phyloP scores from a whole-genome alignment of 495 filamentous ascomycete species.

The Daldinia concentrica region DNA sequence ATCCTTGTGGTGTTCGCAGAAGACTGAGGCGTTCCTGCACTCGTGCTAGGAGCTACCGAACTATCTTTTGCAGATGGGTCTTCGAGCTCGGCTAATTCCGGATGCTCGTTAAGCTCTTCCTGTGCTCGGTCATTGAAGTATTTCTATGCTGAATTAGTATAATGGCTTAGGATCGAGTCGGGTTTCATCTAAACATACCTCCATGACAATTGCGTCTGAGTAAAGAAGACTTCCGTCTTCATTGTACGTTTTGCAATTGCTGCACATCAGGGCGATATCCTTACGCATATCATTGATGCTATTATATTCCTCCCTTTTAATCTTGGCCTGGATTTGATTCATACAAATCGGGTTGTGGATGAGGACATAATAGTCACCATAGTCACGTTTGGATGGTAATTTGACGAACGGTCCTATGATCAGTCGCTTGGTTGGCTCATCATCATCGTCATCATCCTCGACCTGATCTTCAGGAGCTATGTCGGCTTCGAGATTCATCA shows the following conservation, averaged over 20 bases:
- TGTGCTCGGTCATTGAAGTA: conserved; percentile 73
- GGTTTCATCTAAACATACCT: conserved; percentile 67
- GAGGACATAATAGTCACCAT: conserved; percentile 92
- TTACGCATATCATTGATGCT: conserved; percentile 79
- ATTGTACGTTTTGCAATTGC: conserved; percentile 93
- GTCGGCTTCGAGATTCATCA: conserved; percentile 82
- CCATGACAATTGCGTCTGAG: conserved; percentile 90
- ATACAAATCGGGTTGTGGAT: conserved; percentile 93
- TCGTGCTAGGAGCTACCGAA: conserved; percentile 72
- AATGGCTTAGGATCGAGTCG: not conserved
- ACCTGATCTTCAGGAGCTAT: conserved; percentile 60
- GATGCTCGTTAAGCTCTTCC: conserved; percentile 74
- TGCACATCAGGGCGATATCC: conserved; percentile 84
- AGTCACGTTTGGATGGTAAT: conserved; percentile 84
- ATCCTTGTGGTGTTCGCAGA: conserved; percentile 56
- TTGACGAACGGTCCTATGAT: conserved; percentile 96
- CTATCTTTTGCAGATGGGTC: conserved; percentile 65
- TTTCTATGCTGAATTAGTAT: conserved; percentile 56
- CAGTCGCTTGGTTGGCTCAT: conserved; percentile 65
- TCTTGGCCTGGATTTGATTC: conserved; percentile 90
- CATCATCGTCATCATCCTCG: conserved; percentile 60
- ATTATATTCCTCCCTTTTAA: conserved; percentile 92
- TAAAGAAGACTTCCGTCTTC: conserved; percentile 92
- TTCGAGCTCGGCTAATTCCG: conserved; percentile 79
- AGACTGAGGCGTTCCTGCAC: conserved; percentile 74